Base-by-base conservation (phyloP, 441 rosid genomes). In the Populus hybrid region DNA sequence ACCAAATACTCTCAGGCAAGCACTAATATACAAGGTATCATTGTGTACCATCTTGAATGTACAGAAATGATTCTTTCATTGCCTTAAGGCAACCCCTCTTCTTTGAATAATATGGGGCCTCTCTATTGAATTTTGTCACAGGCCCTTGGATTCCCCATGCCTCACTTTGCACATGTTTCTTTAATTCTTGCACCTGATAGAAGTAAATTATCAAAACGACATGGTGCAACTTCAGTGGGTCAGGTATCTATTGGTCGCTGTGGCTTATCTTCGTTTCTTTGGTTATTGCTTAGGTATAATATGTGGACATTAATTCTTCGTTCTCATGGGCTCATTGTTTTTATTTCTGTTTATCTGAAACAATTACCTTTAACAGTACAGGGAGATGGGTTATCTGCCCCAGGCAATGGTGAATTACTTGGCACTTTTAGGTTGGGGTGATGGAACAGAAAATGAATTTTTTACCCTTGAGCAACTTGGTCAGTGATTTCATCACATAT, bases 391-490 rank as follows among this genome's bases (percentile, higher is more conserved):
- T 24, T 93, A 90, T 81, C 85, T 95, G 73, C 97, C 99, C 76
- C 94, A 91, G 82, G 95, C 90, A 71, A 95, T 93, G 98, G 93
- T 93, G 78, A 95, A 95, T 84, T 95, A 95, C 81, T 83, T 95
- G 77, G 97, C 98, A 40, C 98, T 93, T 81, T 84, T 95, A 81
- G 99, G 98, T 69, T 95, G 99, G 99, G 98, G 98, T 16, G 98
- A 95, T 77, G 98, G 97, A 81, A 93, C 98, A 34, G 98, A 93
- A 79, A 91, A 93, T 84, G 99, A 95, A 85, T 93, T 95, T 87
- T 95, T 89, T 87, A 86, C 93, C 14, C 93, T 95, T 9, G 83
- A 90, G 67, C 85, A 93, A 74, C 97, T 95, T 77, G 95, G 99
- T 95, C 63, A 23, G 92, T 86, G 46, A 67, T 79, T 77, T 68